Percentiles rank a stretch among this genome's conserved stretches.
Conservation (phyloP, 148 eudicot genomes). For the Arbutus unedo region DNA sequence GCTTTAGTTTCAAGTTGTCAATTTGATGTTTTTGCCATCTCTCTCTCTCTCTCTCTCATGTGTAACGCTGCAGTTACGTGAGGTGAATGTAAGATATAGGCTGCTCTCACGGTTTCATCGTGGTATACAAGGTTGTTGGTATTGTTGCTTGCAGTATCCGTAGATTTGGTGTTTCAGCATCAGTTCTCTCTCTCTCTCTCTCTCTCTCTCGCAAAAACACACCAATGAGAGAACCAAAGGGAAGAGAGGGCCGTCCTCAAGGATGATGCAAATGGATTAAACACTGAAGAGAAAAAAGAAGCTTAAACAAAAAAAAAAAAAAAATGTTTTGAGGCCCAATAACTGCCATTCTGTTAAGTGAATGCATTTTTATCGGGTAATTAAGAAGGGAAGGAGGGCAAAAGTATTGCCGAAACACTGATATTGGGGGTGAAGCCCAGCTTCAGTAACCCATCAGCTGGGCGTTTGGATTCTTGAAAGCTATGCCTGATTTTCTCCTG, state of each 20-base stretch:
- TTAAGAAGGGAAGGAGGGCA: no score
- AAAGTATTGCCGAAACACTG: neutral
- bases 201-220: no score
- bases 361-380: neutral
- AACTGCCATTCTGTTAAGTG: neutral
- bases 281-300: neutral
- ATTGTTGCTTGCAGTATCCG: no score
- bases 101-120: neutral
- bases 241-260: neutral
- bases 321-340: neutral
- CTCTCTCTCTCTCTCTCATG: neutral
- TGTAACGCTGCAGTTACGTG: neutral
- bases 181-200: neutral
- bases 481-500: neutral
- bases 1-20: neutral
- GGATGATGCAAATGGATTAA: neutral
- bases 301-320: neutral
- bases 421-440: neutral
- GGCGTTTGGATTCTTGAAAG: neutral
- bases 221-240: no score
- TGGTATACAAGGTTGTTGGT: no score
- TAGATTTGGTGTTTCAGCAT: neutral
- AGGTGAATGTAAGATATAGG: neutral
- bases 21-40: neutral
- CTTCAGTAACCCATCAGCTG: neutral